Percentiles rank a stretch among this genome's conserved stretches.
phyloP scores from a whole-genome alignment of 805 yeast genomes.

The Saturnispora hagleri region DNA sequence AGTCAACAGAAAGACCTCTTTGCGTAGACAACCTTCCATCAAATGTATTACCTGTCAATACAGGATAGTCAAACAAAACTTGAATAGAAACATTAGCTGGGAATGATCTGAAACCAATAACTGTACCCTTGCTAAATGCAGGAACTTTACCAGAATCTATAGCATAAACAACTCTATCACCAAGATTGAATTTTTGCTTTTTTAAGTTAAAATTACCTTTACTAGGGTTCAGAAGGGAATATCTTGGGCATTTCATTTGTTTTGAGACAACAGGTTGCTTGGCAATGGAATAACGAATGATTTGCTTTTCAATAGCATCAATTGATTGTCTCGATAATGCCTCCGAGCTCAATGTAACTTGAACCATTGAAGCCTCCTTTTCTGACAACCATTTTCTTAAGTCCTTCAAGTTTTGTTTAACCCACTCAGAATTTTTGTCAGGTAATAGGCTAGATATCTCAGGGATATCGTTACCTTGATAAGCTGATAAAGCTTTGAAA shows the following conservation, averaged over 20 bases:
- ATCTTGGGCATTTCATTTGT: conserved; percentile 69
- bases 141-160: conserved; percentile 88
- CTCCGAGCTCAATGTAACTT: conserved; percentile 71
- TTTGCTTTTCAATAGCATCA: conserved; percentile 53
- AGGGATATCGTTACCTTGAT: conserved; percentile 29
- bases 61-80: conserved; percentile 74
- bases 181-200: conserved; percentile 69
- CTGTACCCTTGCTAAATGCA: conserved; percentile 80
- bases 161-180: conserved; percentile 83
- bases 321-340: conserved; percentile 61
- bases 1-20: conserved; percentile 78
- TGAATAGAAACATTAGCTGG: conserved; percentile 61
- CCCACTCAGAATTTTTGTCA: conserved; percentile 31
- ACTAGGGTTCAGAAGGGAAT: conserved; percentile 70
- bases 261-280: conserved; percentile 41
- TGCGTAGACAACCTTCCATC: conserved; percentile 68
- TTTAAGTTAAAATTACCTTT: conserved; percentile 63
- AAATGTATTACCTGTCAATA: conserved; percentile 74
- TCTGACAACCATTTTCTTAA: conserved; percentile 38
- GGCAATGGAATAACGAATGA: conserved; percentile 36
- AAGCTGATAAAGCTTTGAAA: conserved; percentile 30
- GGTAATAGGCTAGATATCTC: conserved; percentile 29
- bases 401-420: conserved; percentile 34
- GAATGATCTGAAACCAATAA: conserved; percentile 50
- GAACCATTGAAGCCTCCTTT: conserved; percentile 38